Base-by-base conservation (phyloP, 139 green algal species). In the Haematococcus lacustris region DNA sequence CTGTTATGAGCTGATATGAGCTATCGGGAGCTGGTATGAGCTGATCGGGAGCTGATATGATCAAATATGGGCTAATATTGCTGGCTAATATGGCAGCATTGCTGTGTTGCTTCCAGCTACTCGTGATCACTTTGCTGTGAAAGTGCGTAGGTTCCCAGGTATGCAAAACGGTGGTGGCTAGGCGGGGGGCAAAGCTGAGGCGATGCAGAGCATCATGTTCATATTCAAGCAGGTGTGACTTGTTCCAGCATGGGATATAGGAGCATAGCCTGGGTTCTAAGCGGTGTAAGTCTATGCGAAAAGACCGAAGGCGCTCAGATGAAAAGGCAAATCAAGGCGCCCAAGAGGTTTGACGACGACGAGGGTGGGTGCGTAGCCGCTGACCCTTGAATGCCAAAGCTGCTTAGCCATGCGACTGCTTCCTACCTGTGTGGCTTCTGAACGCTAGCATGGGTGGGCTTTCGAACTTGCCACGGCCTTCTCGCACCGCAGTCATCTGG, bases 281-380 rank as follows among this genome's bases (percentile, higher is more conserved):
- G 47, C 13, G 47, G 47, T n/a, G 47, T n/a, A 57, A 21, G 17
- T n/a, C 17, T 21, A 13, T n/a, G 47, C 17, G 17, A 57, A 21
- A 13, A 13, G 21, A 6, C 53, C 32, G 32, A 28, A 28, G 33
- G 17, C 7, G 53, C 3, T 37, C 26, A 28, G 26, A 63, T n/a
- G 53, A 71, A 38, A 70, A 60, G 67, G 25, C 53, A 73, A 69
- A 50, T 59, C 26, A 61, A 51, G 47, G 32, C 34, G 13, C 26
- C 50, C 39, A 51, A 51, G 33, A 63, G 71, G 57, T 70, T 73
- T 47, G 66, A 70, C 40, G 62, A 71, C 33, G 66, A 73, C 3
- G 66, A 69, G 61, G 67, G 35, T 64, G 43, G 23, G 60, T 26
- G 3, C 21, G 53, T 64, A 64, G 53, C 13, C 13, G 21, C 13